Evolutionary conservation across 2,329 filamentous ascomycete species (phyloP).

Genomic region (Curvularia eragrostidis): DNA sequence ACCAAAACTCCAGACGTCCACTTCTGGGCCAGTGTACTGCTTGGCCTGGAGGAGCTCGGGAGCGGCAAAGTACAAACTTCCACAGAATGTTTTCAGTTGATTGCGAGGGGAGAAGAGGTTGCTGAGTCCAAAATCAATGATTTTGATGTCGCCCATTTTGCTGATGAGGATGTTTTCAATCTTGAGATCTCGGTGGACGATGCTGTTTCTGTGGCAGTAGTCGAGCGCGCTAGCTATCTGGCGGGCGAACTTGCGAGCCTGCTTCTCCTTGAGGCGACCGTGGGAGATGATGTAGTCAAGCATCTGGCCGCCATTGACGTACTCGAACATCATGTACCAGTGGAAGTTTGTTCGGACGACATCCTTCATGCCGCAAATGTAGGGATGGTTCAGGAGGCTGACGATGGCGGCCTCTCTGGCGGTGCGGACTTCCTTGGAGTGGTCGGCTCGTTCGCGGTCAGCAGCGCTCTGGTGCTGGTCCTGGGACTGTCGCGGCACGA

Average conservation of each 20-base stretch:
- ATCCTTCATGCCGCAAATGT: conserved; percentile 94
- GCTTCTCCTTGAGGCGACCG: conserved; percentile 96
- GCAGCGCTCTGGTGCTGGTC: conserved; percentile 77
- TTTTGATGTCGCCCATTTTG: conserved; percentile 98
- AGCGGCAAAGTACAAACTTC: conserved; percentile 96
- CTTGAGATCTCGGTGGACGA: conserved; percentile 96
- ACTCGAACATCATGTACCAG: conserved; percentile 99
- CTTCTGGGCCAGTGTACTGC: conserved; percentile 94
- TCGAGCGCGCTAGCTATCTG: conserved; percentile 97
- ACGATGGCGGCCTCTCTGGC: conserved; percentile 96
- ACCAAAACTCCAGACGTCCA: conserved; percentile 98
- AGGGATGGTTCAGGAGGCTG: conserved; percentile 89
- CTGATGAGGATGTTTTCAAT: conserved; percentile 99
- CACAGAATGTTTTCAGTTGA: conserved; percentile 95
- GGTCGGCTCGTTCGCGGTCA: conserved; percentile 87
- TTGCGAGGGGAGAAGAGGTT: conserved; percentile 88
- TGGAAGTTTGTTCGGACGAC: conserved; percentile 96
- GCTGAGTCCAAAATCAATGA: conserved; percentile 97
- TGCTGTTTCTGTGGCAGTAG: conserved; percentile 97
- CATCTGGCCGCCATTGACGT: conserved; percentile 99
- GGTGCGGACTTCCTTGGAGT: conserved; percentile 94
- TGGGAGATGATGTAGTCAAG: conserved; percentile 99
- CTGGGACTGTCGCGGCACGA: conserved; percentile 87
- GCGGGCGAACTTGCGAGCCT: conserved; percentile 94
- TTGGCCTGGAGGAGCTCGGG: conserved; percentile 92